These are phyloP conservation scores for Pseudozyma hubeiensis DNA, from an alignment of 1,284 basidiomycete genomes.

Conservation along the genomic window DNA sequence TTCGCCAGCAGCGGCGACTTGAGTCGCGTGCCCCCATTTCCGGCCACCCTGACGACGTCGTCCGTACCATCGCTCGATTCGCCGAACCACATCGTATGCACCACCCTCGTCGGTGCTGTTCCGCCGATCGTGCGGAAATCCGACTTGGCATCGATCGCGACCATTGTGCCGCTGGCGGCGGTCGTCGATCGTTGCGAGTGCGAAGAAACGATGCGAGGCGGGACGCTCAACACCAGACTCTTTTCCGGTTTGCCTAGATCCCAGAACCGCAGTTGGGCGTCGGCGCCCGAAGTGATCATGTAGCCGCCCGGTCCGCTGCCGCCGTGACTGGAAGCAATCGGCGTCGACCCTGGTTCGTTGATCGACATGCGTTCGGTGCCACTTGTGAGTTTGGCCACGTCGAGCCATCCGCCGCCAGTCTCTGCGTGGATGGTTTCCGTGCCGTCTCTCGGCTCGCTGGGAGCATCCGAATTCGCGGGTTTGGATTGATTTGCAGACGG, in stretches of 20 bases:
- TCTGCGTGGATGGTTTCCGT: slow-evolving; percentile 23
- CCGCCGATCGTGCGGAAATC: slow-evolving; percentile 17
- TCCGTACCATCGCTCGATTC: background rate
- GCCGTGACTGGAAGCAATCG: background rate
- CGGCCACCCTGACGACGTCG: background rate
- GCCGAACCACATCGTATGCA: slow-evolving; percentile 17
- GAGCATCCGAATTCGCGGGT: background rate
- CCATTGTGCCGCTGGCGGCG: background rate
- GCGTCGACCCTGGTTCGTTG: background rate
- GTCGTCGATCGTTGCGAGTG: background rate
- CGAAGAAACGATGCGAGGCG: slow-evolving; percentile 10
- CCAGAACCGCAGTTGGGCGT: slow-evolving; percentile 83
- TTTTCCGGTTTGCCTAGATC: slow-evolving; percentile 78
- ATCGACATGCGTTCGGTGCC: slow-evolving; percentile 11
- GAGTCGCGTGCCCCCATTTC: slow-evolving; percentile 3
- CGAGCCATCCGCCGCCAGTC: slow-evolving; percentile 55
- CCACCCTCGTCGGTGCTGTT: slow-evolving; percentile 3
- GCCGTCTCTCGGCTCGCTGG: slow-evolving; percentile 6
- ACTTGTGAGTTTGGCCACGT: slow-evolving; percentile 51
- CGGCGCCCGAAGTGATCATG: slow-evolving; percentile 83
- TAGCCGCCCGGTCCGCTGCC: slow-evolving; percentile 73
- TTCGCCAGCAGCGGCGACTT: slow-evolving; percentile 51
- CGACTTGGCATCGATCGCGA: slow-evolving; percentile 18
- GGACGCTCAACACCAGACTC: slow-evolving; percentile 51
- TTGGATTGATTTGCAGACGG: background rate